Percentiles rank a stretch among this genome's conserved stretches.
Evolutionary conservation across 768 basidiomycete genomes (phyloP).

Genomic region (Calocybe gangraenosa): DNA sequence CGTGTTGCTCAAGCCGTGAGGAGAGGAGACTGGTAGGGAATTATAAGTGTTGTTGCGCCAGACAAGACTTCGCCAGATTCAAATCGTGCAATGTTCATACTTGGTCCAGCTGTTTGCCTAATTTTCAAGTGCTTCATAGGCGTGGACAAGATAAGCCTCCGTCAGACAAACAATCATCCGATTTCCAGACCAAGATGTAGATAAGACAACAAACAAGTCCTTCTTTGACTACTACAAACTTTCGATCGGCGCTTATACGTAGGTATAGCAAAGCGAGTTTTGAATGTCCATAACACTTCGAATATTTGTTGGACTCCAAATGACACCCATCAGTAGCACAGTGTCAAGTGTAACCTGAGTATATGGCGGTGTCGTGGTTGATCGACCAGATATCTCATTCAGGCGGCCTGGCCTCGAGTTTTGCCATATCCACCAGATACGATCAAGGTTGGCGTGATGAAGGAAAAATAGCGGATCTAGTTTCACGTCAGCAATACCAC

Average conservation of each 20-base stretch:
- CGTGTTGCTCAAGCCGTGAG: too few relatives aligned
- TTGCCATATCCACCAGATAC: conserved; percentile 40
- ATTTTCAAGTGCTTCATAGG: too few relatives aligned
- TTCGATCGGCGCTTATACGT: too few relatives aligned
- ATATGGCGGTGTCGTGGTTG: conserved; percentile 22
- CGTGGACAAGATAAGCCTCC: too few relatives aligned
- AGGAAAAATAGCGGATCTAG: conserved; percentile 36
- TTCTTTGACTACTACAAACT: too few relatives aligned
- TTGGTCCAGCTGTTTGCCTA: too few relatives aligned
- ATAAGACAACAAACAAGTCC: too few relatives aligned
- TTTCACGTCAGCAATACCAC: neutral
- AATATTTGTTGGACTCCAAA: conserved; percentile 2
- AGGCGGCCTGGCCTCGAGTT: conserved; percentile 22
- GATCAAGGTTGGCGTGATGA: conserved; percentile 35
- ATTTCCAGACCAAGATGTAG: neutral
- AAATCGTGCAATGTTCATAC: too few relatives aligned
- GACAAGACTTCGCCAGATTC: too few relatives aligned
- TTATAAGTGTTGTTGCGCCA: too few relatives aligned
- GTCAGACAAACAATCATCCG: neutral
- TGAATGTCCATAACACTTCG: conserved; percentile 10
- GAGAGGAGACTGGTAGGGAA: too few relatives aligned
- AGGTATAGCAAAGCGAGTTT: conserved; percentile 4
- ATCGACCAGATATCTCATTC: conserved; percentile 31
- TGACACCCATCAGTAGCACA: conserved; percentile 4
- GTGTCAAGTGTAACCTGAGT: conserved; percentile 24